phyloP scores from a whole-genome alignment of 2,329 filamentous ascomycete species.

The Alternaria triticina region DNA sequence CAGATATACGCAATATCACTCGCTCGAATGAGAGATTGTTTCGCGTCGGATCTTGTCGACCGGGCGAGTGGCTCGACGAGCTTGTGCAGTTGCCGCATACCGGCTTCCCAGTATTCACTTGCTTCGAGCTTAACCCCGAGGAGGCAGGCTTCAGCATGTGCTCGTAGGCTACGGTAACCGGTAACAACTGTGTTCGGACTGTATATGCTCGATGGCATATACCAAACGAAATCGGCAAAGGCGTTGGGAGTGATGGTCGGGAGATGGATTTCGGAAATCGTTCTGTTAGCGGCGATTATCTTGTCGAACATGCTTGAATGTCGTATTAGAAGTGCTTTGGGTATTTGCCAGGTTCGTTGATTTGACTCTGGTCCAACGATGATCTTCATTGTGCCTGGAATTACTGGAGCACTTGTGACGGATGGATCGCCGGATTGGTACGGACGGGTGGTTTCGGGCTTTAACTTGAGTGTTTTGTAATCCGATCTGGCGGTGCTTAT shows the following conservation, averaged over 20 bases:
- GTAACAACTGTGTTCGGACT: constrained; percentile 12
- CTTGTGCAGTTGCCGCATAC: constrained; percentile 12
- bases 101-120: constrained; percentile 10
- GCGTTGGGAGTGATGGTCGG: background rate
- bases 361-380: constrained; percentile 3
- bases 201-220: constrained; percentile 26
- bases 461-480: background rate
- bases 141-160: constrained; percentile 10
- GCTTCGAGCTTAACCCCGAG: constrained; percentile 18
- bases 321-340: constrained; percentile 9
- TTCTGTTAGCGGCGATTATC: background rate
- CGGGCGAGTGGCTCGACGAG: constrained; percentile 12
- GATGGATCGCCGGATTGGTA: background rate
- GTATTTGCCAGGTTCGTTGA: constrained; percentile 16
- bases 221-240: constrained; percentile 28
- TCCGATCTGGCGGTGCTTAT: background rate
- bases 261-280: background rate
- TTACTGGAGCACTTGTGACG: background rate
- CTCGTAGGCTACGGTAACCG: constrained; percentile 11
- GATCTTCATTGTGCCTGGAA: constrained; percentile 7
- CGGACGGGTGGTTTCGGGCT: background rate
- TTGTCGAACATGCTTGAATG: constrained; percentile 12
- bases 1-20: constrained; percentile 20
- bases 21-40: constrained; percentile 5
- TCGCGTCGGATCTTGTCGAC: background rate